Conservation (phyloP, 805 yeast species). For the Ogataea salicorniae region DNA sequence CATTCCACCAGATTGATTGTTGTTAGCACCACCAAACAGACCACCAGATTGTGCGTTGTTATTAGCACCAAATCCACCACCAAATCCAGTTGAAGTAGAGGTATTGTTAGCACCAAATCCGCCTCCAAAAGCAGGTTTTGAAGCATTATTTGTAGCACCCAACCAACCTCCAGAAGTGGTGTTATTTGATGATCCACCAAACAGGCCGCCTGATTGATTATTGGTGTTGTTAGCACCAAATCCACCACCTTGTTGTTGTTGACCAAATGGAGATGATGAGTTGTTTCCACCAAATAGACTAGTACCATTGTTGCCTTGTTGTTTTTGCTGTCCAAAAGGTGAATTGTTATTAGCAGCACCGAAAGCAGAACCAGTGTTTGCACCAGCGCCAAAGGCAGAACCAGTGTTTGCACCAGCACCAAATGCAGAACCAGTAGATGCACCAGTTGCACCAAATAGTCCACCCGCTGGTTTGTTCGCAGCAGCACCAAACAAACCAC, state of each 20-base stretch:
- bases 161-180: slow-evolving; percentile 7
- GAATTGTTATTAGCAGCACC: slow-evolving; percentile 8
- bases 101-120: slow-evolving; percentile 15
- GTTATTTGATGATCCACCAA: slow-evolving; percentile 22
- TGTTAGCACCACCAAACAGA: slow-evolving; percentile 17
- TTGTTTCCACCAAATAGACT: slow-evolving; percentile 27
- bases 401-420: slow-evolving; percentile 30
- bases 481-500: slow-evolving; percentile 18
- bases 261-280: slow-evolving; percentile 7
- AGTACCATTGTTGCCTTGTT: slow-evolving; percentile 13
- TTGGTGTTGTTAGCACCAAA: slow-evolving; percentile 34
- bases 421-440: slow-evolving; percentile 23
- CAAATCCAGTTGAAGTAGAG: slow-evolving; percentile 10
- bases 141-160: slow-evolving; percentile 16
- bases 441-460: slow-evolving; percentile 15
- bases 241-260: slow-evolving; percentile 27
- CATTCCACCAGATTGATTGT: slow-evolving; percentile 16
- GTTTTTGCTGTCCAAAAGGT: slow-evolving; percentile 18
- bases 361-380: slow-evolving; percentile 11
- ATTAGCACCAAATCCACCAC: slow-evolving; percentile 14
- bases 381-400: slow-evolving; percentile 25
- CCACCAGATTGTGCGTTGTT: slow-evolving; percentile 18
- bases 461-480: slow-evolving; percentile 12
- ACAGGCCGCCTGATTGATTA: slow-evolving; percentile 5
- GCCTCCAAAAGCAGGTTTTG: slow-evolving; percentile 17